Conservation (phyloP, 2,329 filamentous ascomycete species). For the Cryphonectria radicalis region DNA sequence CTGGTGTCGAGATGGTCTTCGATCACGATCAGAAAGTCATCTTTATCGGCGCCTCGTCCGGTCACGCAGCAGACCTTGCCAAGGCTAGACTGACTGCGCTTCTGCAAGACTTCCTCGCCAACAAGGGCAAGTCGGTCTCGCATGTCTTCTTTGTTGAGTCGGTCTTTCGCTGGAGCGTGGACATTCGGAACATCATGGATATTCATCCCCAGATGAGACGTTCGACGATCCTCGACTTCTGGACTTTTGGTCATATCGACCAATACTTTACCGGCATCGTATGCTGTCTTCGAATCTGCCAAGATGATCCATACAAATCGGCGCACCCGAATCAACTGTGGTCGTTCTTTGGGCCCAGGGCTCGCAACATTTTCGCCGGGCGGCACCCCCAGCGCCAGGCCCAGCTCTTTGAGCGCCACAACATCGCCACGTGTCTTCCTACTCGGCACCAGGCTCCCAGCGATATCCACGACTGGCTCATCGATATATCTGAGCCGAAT, state of each 20-base stretch:
- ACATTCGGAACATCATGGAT: slow-evolving; percentile 36
- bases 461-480: slow-evolving; percentile 4
- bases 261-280: slow-evolving; percentile 31
- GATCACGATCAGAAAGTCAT: slow-evolving; percentile 17
- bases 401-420: slow-evolving; percentile 25
- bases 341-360: slow-evolving; percentile 33
- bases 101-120: background rate
- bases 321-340: slow-evolving; percentile 5
- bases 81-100: slow-evolving; percentile 14
- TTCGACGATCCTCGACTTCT: slow-evolving; percentile 38
- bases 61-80: background rate
- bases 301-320: slow-evolving; percentile 25
- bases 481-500: background rate
- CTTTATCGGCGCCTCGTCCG: slow-evolving; percentile 15
- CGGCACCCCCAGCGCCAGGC: slow-evolving; percentile 23
- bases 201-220: slow-evolving; percentile 36
- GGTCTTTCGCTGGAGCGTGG: slow-evolving; percentile 27
- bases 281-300: slow-evolving; percentile 37
- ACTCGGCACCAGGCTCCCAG: background rate
- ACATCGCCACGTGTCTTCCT: background rate
- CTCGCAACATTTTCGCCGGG: slow-evolving; percentile 27
- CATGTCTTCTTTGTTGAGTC: slow-evolving; percentile 20
- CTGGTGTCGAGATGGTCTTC: background rate
- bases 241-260: slow-evolving; percentile 20
- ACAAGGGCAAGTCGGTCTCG: background rate